phyloP scores from a whole-genome alignment of 306 rosid species.

The Potentilla sterilis region DNA sequence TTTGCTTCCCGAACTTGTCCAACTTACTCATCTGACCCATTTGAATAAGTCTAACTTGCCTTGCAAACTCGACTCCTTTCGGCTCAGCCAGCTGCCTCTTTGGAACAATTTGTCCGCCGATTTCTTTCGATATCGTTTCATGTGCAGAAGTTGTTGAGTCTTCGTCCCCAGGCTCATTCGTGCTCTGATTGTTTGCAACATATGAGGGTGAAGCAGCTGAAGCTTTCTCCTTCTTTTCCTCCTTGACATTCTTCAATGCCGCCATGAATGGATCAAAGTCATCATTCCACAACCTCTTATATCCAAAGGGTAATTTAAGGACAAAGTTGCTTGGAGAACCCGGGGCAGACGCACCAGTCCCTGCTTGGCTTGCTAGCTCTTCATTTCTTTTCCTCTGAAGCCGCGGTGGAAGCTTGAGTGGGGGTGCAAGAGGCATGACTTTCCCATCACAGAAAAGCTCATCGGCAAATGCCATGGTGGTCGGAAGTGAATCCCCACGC shows the following conservation, averaged over 20 bases:
- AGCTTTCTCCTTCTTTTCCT: constrained; percentile 39
- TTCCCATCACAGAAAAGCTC: constrained; percentile 73
- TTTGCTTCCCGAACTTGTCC: constrained; percentile 1
- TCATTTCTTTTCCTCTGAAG: constrained; percentile 31
- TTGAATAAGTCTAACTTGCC: constrained; percentile 38
- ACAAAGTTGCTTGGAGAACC: constrained; percentile 40
- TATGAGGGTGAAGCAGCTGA: neutral
- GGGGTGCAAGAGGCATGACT: constrained; percentile 59
- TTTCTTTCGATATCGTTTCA: neutral
- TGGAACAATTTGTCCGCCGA: constrained; percentile 11
- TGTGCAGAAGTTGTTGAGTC: neutral
- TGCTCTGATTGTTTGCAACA: neutral
- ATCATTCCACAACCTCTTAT: constrained; percentile 56
- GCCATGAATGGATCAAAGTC: constrained; percentile 83
- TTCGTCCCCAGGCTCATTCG: neutral
- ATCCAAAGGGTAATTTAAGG: constrained; percentile 35
- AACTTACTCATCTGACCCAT: constrained; percentile 19
- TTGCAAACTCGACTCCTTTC: constrained; percentile 51
- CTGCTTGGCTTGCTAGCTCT: constrained; percentile 8
- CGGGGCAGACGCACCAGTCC: constrained; percentile 30
- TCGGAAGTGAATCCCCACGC: constrained; percentile 33
- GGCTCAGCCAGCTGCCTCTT: constrained; percentile 35
- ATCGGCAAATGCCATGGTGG: constrained; percentile 76
- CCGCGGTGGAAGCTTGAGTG: constrained; percentile 89
- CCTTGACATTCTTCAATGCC: constrained; percentile 61